phyloP scores from a whole-genome alignment of 2,329 filamentous ascomycete species.

The Cladosporium cucumerinum region DNA sequence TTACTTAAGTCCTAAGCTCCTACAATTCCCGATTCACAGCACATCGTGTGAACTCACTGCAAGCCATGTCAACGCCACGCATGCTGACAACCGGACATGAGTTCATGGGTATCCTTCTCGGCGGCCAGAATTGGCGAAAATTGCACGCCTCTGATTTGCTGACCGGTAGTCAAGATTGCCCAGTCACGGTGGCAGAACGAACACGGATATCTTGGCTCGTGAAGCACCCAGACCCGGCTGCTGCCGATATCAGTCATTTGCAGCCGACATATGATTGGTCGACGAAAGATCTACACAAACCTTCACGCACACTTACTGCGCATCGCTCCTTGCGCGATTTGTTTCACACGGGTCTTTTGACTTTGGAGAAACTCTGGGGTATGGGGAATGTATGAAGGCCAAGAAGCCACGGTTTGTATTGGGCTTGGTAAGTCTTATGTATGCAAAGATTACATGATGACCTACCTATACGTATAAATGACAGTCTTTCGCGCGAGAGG shows the following conservation, averaged over 20 bases:
- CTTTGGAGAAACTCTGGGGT: neutral
- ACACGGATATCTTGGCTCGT: neutral
- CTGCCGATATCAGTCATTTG: neutral
- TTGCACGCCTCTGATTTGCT: neutral
- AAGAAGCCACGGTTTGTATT: neutral
- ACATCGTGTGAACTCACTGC: neutral
- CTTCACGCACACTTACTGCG: neutral
- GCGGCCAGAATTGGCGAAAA: neutral
- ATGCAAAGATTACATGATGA: neutral
- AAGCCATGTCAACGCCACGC: neutral
- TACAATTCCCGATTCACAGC: neutral
- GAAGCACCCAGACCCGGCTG: neutral
- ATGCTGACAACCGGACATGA: too few species aligned
- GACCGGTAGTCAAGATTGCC: neutral
- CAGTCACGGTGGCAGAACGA: neutral
- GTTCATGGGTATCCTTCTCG: neutral
- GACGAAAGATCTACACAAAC: neutral
- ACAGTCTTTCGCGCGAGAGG: neutral
- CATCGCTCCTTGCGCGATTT: neutral
- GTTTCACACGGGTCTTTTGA: neutral
- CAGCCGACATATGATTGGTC: neutral
- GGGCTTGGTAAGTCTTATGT: neutral
- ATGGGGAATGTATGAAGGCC: neutral
- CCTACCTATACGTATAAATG: neutral
- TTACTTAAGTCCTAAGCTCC: neutral